A percentile compares a stretch with the other conserved stretches of the same genome.
Conservation (phyloP, 1,284 basidiomycete species). For the Vanrija sp. region DNA sequence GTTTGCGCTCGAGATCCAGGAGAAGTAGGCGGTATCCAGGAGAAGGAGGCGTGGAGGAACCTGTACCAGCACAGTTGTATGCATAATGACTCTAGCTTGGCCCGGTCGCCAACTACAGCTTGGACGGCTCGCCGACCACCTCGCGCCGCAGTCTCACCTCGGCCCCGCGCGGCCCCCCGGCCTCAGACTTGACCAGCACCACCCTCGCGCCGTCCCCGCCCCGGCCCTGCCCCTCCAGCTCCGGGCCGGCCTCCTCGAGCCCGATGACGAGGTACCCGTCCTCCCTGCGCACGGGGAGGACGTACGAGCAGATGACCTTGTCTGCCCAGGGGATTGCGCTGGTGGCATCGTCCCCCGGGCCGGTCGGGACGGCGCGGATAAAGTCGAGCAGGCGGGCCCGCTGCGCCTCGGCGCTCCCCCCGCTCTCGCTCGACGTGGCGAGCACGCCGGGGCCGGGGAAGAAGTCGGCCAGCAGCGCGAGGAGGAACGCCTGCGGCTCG, state of each 20-base stretch:
- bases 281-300: background rate
- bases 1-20: too few relatives aligned
- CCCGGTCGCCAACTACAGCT: too few relatives aligned
- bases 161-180: background rate
- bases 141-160: constrained; percentile 1
- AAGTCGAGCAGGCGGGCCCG: background rate
- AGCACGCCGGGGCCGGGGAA: background rate
- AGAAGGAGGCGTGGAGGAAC: too few relatives aligned
- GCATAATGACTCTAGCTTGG: too few relatives aligned
- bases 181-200: background rate
- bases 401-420: background rate
- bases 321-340: constrained; percentile 7
- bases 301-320: constrained; percentile 14
- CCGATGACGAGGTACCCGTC: background rate
- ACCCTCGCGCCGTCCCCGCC: constrained; percentile 1
- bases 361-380: background rate
- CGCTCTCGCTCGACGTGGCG: background rate
- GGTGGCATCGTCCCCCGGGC: background rate
- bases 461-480: constrained; percentile 10
- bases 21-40: too few relatives aligned
- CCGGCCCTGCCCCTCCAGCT: background rate
- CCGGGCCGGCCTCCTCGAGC: background rate
- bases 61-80: too few relatives aligned
- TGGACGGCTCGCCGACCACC: too few relatives aligned
- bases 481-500: constrained; percentile 16